A percentile compares a stretch with the other conserved stretches of the same genome.
These are phyloP conservation scores for Didymella segeticola DNA, from an alignment of 2,329 filamentous ascomycete species.

Conservation along the genomic window DNA sequence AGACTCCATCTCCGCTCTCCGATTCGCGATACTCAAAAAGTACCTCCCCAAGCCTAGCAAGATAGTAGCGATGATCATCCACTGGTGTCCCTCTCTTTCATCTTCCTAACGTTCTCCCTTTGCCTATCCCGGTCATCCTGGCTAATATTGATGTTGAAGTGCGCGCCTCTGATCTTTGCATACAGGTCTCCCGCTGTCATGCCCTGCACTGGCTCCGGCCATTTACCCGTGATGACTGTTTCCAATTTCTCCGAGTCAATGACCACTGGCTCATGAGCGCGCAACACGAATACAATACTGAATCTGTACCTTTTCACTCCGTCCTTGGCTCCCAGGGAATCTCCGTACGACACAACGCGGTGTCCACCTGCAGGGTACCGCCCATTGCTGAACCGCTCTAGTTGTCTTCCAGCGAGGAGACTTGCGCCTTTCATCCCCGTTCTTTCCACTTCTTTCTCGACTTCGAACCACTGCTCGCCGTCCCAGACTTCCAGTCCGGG, in stretches of 20 bases:
- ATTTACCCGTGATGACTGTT: conserved; percentile 40
- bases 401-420: conserved; percentile 40
- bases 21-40: too few species aligned
- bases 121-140: conserved; percentile 43
- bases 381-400: conserved; percentile 38
- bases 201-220: conserved; percentile 29
- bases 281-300: conserved; percentile 47
- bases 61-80: too few species aligned
- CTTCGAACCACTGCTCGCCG: conserved; percentile 30
- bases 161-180: conserved; percentile 35
- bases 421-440: conserved; percentile 29
- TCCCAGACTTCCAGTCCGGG: conserved; percentile 49
- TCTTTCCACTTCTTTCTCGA: conserved; percentile 37
- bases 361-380: conserved; percentile 44
- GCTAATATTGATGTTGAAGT: conserved; percentile 49
- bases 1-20: too few species aligned
- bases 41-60: too few species aligned
- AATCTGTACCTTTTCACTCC: conserved; percentile 35
- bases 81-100: background rate
- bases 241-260: conserved; percentile 37
- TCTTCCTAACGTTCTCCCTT: conserved; percentile 22
- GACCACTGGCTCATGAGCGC: conserved; percentile 38
- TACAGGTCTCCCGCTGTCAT: conserved; percentile 43
- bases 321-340: background rate
- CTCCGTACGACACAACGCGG: conserved; percentile 44